phyloP scores from a whole-genome alignment of 139 green algal genomes.

The Coccomyxa sp. region DNA sequence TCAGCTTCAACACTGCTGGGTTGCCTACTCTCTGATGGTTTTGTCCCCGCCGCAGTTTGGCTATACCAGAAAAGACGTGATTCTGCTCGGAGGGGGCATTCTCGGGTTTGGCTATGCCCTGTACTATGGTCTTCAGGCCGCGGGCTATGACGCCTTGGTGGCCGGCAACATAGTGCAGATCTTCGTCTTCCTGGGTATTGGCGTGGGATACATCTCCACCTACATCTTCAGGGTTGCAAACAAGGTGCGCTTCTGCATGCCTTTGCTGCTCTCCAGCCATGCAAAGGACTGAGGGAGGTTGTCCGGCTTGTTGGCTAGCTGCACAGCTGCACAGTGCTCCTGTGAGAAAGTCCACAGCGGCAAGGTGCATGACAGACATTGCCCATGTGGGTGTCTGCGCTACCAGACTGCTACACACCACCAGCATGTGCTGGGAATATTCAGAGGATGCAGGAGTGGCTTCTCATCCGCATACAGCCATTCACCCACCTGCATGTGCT shows the following conservation, averaged over 20 bases:
- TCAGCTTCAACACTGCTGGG: too few species aligned
- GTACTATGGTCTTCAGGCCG: conserved; percentile 84
- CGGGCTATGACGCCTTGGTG: conserved; percentile 65
- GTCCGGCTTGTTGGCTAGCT: neutral
- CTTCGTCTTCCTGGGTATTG: conserved; percentile 81
- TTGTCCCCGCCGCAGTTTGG: too few species aligned
- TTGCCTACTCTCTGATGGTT: too few species aligned
- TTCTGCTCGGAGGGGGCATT: conserved; percentile 76
- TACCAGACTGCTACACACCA: too few species aligned
- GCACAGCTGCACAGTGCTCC: neutral
- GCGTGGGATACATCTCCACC: conserved; percentile 76
- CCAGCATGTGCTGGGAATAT: too few species aligned
- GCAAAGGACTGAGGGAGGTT: neutral
- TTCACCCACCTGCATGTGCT: neutral
- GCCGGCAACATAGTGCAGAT: conserved; percentile 87
- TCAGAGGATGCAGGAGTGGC: too few species aligned
- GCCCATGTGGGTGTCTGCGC: too few species aligned
- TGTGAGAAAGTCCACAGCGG: too few species aligned
- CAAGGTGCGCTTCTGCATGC: conserved; percentile 58
- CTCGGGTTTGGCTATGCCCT: conserved; percentile 70
- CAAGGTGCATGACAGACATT: too few species aligned
- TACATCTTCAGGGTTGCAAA: conserved; percentile 95
- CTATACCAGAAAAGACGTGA: conserved; percentile 86
- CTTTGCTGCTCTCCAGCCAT: neutral
- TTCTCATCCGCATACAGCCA: neutral